phyloP scores from a whole-genome alignment of 495 filamentous ascomycete species.

The Aspergillus hancockii region DNA sequence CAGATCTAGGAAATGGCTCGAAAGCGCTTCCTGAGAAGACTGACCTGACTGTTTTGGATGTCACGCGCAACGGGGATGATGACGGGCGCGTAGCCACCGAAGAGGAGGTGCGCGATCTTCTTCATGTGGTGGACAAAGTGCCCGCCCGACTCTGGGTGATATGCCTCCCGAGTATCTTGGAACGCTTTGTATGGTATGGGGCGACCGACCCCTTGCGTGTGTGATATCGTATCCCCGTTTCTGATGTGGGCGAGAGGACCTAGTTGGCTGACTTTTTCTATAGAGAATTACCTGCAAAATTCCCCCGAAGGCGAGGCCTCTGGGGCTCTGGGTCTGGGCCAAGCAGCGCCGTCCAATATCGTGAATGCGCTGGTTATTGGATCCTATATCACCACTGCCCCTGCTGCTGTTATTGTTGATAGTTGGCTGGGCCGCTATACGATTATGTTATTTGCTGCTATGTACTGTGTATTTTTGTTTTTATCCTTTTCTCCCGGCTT shows the following conservation, averaged over 20 bases:
- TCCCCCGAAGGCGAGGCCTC: constrained; percentile 10
- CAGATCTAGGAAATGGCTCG: constrained; percentile 13
- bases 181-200: constrained; percentile 23
- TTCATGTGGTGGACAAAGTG: constrained; percentile 19
- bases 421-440: too few relatives aligned
- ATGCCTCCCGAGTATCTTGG: constrained; percentile 13
- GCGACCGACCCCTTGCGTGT: constrained; percentile 17
- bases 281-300: constrained; percentile 24
- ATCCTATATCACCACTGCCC: too few relatives aligned
- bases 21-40: too few relatives aligned
- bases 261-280: neutral
- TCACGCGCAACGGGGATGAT: neutral
- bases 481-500: too few relatives aligned
- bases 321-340: constrained; percentile 10
- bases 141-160: constrained; percentile 16
- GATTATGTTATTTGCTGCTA: too few relatives aligned
- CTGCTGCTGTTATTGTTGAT: too few relatives aligned
- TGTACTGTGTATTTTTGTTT: too few relatives aligned
- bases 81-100: constrained; percentile 17
- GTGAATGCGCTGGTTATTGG: neutral
- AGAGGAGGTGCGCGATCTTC: constrained; percentile 18
- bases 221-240: neutral
- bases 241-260: too few relatives aligned
- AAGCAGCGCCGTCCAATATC: neutral
- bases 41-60: too few relatives aligned